Evolutionary conservation across 768 basidiomycete genomes (phyloP).

Genomic region (Hypholoma fasciculare): DNA sequence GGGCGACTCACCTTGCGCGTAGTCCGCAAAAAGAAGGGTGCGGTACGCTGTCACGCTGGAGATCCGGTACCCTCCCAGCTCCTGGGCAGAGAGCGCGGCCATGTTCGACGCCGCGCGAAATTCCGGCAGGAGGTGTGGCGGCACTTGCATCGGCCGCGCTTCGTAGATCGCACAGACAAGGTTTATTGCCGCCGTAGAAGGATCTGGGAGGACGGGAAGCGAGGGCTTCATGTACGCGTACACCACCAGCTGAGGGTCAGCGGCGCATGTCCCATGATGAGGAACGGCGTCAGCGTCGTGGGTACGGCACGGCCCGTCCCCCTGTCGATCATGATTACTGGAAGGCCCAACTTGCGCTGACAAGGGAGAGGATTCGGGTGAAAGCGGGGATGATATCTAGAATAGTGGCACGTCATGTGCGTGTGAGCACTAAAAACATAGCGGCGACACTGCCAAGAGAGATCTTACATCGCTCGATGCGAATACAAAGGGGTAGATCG

Average conservation of each 20-base stretch:
- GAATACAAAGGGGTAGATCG: constrained; percentile 25
- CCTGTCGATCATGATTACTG: neutral
- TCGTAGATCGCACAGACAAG: constrained; percentile 55
- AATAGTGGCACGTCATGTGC: neutral
- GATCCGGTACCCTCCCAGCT: constrained; percentile 49
- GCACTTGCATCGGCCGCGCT: constrained; percentile 39
- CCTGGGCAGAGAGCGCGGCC: constrained; percentile 49
- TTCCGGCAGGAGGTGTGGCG: constrained; percentile 47
- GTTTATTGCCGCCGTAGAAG: constrained; percentile 47
- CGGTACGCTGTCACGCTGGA: constrained; percentile 32
- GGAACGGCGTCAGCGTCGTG: neutral
- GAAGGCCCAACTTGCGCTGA: neutral
- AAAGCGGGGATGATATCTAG: neutral
- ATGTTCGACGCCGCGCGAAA: constrained; percentile 46
- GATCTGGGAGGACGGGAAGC: constrained; percentile 30
- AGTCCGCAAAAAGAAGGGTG: constrained; percentile 51
- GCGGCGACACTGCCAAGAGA: constrained; percentile 1
- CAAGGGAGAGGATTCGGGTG: neutral
- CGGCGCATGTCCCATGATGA: neutral
- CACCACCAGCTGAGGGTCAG: neutral
- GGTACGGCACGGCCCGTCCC: neutral
- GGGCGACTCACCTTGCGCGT: neutral
- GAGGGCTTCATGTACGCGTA: neutral
- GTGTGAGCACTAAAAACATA: neutral
- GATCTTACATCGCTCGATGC: constrained; percentile 17